Conservation (phyloP, 106 monocot species). For the Dioscorea zingiberensis region DNA sequence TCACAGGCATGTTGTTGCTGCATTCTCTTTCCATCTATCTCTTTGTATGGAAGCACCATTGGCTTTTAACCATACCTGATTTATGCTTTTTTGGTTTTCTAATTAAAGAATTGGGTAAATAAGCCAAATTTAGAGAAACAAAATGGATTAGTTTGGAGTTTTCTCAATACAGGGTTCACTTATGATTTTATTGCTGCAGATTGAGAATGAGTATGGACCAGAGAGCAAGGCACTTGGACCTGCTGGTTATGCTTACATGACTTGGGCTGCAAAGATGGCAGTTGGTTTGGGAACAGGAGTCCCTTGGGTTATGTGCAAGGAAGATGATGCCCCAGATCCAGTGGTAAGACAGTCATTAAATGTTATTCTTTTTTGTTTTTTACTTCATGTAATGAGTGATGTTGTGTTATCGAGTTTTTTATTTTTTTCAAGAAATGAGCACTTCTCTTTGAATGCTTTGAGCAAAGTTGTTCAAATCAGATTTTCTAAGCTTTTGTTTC, state of each 20-base stretch:
- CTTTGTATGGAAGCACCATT: too few species aligned
- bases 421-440: too few species aligned
- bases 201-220: conserved; percentile 98
- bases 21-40: not conserved
- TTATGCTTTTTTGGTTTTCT: too few species aligned
- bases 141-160: too few species aligned
- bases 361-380: not conserved
- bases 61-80: too few species aligned
- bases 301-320: conserved; percentile 99
- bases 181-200: conserved; percentile 39
- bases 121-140: too few species aligned
- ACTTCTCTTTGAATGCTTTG: too few species aligned
- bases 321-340: conserved; percentile 98
- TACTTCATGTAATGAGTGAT: too few species aligned
- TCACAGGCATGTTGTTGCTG: conserved; percentile 47
- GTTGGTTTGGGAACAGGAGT: conserved; percentile 76
- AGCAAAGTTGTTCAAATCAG: too few species aligned
- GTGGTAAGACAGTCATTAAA: conserved; percentile 73
- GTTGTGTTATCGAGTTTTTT: too few species aligned
- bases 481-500: too few species aligned
- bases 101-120: too few species aligned
- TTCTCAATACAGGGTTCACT: not conserved
- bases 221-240: conserved; percentile 67
- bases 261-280: conserved; percentile 95
- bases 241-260: conserved; percentile 66